These are phyloP conservation scores for Epithele typhae DNA, from an alignment of 768 basidiomycete genomes.

Conservation along the genomic window DNA sequence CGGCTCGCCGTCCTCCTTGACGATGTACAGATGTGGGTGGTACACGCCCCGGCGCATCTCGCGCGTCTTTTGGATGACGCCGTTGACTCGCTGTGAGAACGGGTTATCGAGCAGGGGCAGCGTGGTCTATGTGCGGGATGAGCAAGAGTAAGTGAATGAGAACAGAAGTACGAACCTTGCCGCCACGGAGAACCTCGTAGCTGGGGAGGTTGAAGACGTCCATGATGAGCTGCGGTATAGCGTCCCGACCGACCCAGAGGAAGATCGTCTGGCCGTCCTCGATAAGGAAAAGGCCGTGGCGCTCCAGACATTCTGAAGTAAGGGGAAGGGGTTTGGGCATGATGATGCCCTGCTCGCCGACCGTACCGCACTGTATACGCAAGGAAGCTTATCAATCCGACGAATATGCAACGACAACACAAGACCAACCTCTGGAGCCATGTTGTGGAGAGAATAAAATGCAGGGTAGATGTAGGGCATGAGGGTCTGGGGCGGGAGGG, in stretches of 20 bases:
- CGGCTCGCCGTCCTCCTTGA: slow-evolving; percentile 98
- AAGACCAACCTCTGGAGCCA: slow-evolving; percentile 79
- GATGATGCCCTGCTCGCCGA: slow-evolving; percentile 85
- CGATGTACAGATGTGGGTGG: slow-evolving; percentile 90
- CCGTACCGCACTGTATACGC: slow-evolving; percentile 69
- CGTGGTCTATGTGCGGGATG: slow-evolving; percentile 46
- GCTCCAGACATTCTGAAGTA: slow-evolving; percentile 91
- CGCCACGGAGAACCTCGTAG: slow-evolving; percentile 87
- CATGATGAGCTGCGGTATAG: slow-evolving; percentile 90
- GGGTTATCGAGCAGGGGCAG: slow-evolving; percentile 88
- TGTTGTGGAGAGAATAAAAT: slow-evolving; percentile 95
- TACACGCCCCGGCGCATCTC: slow-evolving; percentile 93
- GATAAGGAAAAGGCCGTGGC: slow-evolving; percentile 94
- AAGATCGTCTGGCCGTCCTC: slow-evolving; percentile 98
- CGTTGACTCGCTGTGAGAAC: slow-evolving; percentile 94
- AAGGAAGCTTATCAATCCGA: slow-evolving; percentile 1
- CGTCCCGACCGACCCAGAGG: slow-evolving; percentile 97
- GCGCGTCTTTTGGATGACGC: slow-evolving; percentile 89
- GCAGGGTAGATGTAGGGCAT: slow-evolving; percentile 93
- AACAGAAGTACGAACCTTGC: slow-evolving; percentile 70
- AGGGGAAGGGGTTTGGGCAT: slow-evolving; percentile 86
- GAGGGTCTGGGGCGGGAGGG: slow-evolving; percentile 85
- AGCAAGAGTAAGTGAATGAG: background rate
- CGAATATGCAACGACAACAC: background rate
- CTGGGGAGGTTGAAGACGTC: slow-evolving; percentile 91